Evolutionary conservation across 305 asterid species (phyloP), one percentile per base, ranked within the genome.

Genomic region (Fraxinus floribunda): DNA sequence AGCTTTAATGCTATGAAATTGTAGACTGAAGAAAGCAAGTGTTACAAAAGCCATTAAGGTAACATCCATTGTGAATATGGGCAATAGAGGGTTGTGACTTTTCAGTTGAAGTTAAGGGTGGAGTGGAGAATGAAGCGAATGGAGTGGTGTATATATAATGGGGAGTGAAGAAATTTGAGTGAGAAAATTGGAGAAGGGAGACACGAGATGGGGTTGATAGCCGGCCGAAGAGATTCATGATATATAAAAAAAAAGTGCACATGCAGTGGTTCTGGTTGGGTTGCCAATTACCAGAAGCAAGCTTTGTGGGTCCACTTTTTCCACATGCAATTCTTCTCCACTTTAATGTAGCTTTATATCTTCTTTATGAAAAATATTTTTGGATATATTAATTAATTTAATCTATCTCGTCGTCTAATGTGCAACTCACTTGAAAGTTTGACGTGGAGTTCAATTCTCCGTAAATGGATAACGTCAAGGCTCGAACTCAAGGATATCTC

Each of bases 241-340:
- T 38, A 29, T 29, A 29, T 0, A 52, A 57, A 5, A 78, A 57
- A 15, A 35, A 60, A 78, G 39, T 64, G 82, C 82, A 66, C 82
- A 66, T 79, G 82, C 76, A 36, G 22, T 20, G 76, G 76, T 36
- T 79, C 76, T 64, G 75, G 22, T 79, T 79, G 57, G 82, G 76
- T 13, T 64, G 60, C 39, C 36, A 79, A 22, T 35, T 36, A 24
- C 68, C 41, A 36, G 49, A 18, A 49, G 38, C 66, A 46, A 30
- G 38, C 39, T 34, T 60, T 32, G 81, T 78, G 75, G 81, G 82
- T 38, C 82, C 30, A 68, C 66, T 32, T 39, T 34, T 64, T 41
- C 9, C 39, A 66, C 77, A 66, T 78, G 81, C 75, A 68, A 26
- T 68, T 60, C 70, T 20, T 10, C 70, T 20, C 30, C 30, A 20